Evolutionary conservation across 1,284 basidiomycete genomes (phyloP).

Genomic region (Irpex sp.): DNA sequence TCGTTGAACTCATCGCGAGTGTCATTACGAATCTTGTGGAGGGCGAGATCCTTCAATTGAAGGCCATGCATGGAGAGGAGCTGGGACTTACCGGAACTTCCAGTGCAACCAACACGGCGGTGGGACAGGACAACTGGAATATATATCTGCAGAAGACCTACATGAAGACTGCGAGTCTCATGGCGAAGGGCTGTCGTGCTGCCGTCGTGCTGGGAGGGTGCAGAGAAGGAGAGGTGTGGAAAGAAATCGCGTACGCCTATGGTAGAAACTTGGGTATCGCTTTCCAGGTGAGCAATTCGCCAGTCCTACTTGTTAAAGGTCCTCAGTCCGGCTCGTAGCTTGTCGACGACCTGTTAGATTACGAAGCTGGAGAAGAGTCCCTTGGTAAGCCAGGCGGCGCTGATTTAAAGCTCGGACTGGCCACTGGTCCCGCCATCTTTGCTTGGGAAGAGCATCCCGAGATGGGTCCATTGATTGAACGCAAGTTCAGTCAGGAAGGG

Average conservation of each 20-base stretch:
- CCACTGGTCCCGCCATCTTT: constrained; percentile 92
- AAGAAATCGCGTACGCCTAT: constrained; percentile 93
- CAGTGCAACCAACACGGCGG: constrained; percentile 12
- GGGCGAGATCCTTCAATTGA: constrained; percentile 92
- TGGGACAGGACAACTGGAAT: constrained; percentile 66
- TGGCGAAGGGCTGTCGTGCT: constrained; percentile 91
- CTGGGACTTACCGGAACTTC: constrained; percentile 22
- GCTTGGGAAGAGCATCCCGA: constrained; percentile 90
- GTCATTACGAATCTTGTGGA: constrained; percentile 96
- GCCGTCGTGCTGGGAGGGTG: constrained; percentile 90
- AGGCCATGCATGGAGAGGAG: constrained; percentile 39
- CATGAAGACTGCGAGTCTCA: constrained; percentile 93
- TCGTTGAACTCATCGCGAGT: constrained; percentile 90
- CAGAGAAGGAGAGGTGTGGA: constrained; percentile 77
- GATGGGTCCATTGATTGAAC: constrained; percentile 78
- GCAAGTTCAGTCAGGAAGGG: constrained; percentile 80
- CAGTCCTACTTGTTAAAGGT: background rate
- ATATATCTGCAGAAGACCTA: constrained; percentile 94
- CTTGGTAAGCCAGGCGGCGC: constrained; percentile 88
- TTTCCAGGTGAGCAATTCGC: constrained; percentile 74
- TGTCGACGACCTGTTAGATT: constrained; percentile 91
- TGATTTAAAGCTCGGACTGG: constrained; percentile 84
- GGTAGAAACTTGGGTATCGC: constrained; percentile 90
- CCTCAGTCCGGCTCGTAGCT: constrained; percentile 49
- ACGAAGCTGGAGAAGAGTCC: constrained; percentile 61